Base-by-base conservation (phyloP, 352 stramenopile genomes). In the Phytophthora capsici region DNA sequence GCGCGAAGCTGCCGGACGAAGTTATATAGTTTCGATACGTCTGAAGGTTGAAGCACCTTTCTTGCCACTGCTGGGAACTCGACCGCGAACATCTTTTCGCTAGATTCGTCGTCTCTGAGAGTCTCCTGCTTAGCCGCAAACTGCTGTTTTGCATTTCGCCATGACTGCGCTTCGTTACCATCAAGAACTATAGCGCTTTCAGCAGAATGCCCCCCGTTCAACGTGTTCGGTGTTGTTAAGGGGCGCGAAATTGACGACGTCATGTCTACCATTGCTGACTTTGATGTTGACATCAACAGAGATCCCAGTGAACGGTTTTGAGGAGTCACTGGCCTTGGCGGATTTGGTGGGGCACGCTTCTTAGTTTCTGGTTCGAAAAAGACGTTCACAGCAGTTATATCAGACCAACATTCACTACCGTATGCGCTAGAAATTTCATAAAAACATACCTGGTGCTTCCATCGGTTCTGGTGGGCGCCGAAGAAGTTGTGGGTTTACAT, bases 401-500 rank as follows among this genome's bases (percentile, higher is more conserved):
- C 17, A 45, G n/a, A 40, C 54, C 36, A 60, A 48, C 36, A 16
- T 12, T 54, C 34, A 57, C 17, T 34, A n/a, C n/a, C n/a, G n/a
- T n/a, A 30, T 19, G 14, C 12, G 25, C 46, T 19, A 61, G 6
- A 52, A 38, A 36, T 30, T 51, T 41, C 22, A 46, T 9, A 30
- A 48, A 17, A 26, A 40, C 45, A 32, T 56, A 85, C 75, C 69
- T 53, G 57, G 32, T 19, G 44, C 36, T 10, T 73, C 46, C 9
- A 47, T 14, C 19, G 32, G 51, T 6, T 30, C 38, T 26, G 54
- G 36, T 36, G 53, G 25, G 10, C 73, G 71, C 1, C 64, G 77
- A 57, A 94, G 78, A 16, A 94, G 66, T 12, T 81, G 64, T 17
- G 86, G 86, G 37, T 94, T 84, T 17, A 95, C 81, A 49, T 93